phyloP scores from a whole-genome alignment of 2,329 filamentous ascomycete genomes.

The Aspergillus udagawae region DNA sequence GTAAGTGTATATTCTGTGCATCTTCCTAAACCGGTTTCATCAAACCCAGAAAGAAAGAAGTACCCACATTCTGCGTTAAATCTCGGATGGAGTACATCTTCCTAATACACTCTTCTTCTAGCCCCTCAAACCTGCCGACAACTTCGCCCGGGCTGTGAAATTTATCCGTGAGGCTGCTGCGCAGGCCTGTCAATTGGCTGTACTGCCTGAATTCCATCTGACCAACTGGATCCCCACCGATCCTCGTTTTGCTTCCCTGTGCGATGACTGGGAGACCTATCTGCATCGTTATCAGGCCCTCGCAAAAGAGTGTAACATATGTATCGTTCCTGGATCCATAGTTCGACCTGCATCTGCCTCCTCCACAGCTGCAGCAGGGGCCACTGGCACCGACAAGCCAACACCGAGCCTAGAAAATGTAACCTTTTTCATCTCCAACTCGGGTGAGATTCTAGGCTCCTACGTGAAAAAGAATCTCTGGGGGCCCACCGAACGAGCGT shows the following conservation, averaged over 20 bases:
- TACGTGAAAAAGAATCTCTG: slow-evolving; percentile 46
- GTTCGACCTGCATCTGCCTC: slow-evolving; percentile 19
- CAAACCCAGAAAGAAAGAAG: too few species aligned
- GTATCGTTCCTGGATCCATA: slow-evolving; percentile 44
- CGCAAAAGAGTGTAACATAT: slow-evolving; percentile 47
- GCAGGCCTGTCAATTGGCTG: slow-evolving; percentile 50
- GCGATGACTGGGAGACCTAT: slow-evolving; percentile 48
- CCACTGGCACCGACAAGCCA: slow-evolving; percentile 29
- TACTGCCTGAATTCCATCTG: slow-evolving; percentile 55
- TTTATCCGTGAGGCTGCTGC: slow-evolving; percentile 45
- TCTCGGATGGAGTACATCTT: background rate
- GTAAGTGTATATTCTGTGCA: background rate
- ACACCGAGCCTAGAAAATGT: slow-evolving; percentile 46
- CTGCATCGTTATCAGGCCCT: slow-evolving; percentile 49
- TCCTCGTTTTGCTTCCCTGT: slow-evolving; percentile 42
- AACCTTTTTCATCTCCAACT: slow-evolving; percentile 51
- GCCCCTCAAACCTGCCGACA: slow-evolving; percentile 3
- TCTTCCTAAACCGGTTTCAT: too few species aligned
- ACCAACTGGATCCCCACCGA: slow-evolving; percentile 50
- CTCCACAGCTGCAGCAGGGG: slow-evolving; percentile 26
- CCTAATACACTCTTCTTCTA: background rate
- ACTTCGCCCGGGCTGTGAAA: slow-evolving; percentile 25
- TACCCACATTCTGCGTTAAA: too few species aligned
- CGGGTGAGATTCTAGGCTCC: slow-evolving; percentile 48
- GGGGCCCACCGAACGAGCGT: background rate